Evolutionary conservation across 768 basidiomycete genomes (phyloP), one percentile per base, ranked within the genome.

Genomic region (Trametes gibbosa): DNA sequence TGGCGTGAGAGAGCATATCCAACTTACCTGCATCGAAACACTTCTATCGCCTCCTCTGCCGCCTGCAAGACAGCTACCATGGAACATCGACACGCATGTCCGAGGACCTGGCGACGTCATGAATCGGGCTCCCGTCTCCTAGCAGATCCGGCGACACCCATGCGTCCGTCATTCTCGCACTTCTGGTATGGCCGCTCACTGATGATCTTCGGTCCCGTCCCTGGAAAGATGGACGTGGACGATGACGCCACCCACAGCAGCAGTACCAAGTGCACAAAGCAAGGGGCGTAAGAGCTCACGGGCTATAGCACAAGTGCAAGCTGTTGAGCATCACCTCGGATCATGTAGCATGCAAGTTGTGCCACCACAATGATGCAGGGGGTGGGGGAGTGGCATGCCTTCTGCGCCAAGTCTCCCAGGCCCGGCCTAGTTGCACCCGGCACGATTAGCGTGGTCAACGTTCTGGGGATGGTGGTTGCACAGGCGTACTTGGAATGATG

Each of bases 401-500:
- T 19, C 24, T 41, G 17, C 17, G n/a, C 39, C 24, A 39, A 43
- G 40, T 19, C 16, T 23, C 40, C 29, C 19, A 34, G 24, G 29
- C 19, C 21, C 6, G 29, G 52, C 19, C 24, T 29, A 43, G 39
- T 0, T 4, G 29, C 8, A 27, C 39, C 21, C 25, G 19, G 16
- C 29, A 43, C 14, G 3, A 8, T 9, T 7, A 43, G 19, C 16
- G 41, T 24, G 27, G 27, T 42, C 40, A 43, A 17, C 17, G 12
- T n/a, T n/a, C n/a, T n/a, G n/a, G n/a, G 32, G 52, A 45, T 16
- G 32, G 42, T 25, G 19, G 29, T 53, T 53, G 27, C 34, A 29
- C 16, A 24, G 41, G 5, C 19, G 52, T 53, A 29, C 42, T 53
- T 19, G 52, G 52, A 53, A 53, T 45, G 52, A 53, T 53, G 52